Evolutionary conservation across 2,329 filamentous ascomycete species (phyloP), one percentile per base, ranked within the genome.

Genomic region (Acrocalymma vagum): DNA sequence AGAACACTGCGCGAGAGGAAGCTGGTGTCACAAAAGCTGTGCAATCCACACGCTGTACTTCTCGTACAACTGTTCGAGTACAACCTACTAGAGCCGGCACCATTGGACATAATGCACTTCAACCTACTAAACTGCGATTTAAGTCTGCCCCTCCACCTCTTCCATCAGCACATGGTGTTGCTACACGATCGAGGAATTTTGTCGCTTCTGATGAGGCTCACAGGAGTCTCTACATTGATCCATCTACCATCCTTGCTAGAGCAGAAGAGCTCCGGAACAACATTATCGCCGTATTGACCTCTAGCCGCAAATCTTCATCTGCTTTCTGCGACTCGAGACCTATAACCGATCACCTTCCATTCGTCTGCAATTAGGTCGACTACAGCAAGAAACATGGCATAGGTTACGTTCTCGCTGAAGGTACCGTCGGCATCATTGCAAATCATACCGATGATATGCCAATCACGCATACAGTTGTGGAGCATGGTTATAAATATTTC

Each of bases 311-410:
- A 5, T n/a, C 34, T 18, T 29, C 24, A 29, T 29, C 34, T 18
- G 38, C 36, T 29, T 23, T 22, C 29, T 28, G 41, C 48, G 30
- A 40, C 76, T 83, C 25, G 17, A 38, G 22, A 78, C 82, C 46
- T 79, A 80, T 63, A 73, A 78, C 24, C 71, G 76, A 34, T 69
- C 77, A 14, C 74, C 80, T 49, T 63, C 81, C 28, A 71, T 83
- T 53, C 81, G 85, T 50, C 75, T 84, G 53, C 9, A 88, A 90
- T 61, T 91, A 87, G 87, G 87, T 91, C 7, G 87, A 91, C 66
- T 91, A 91, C 65, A 88, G 86, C 39, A 89, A 89, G 72, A 90
- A 90, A 62, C 89, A 90, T 62, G 88, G 87, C 9, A 76, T 91
- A 7, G 87, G 87, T 23, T 91, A 91, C 57, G 87, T 90, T 43